Evolutionary conservation across 1,284 basidiomycete species (phyloP), one percentile per base, ranked within the genome.

Genomic region (Leccinum colubrinum): DNA sequence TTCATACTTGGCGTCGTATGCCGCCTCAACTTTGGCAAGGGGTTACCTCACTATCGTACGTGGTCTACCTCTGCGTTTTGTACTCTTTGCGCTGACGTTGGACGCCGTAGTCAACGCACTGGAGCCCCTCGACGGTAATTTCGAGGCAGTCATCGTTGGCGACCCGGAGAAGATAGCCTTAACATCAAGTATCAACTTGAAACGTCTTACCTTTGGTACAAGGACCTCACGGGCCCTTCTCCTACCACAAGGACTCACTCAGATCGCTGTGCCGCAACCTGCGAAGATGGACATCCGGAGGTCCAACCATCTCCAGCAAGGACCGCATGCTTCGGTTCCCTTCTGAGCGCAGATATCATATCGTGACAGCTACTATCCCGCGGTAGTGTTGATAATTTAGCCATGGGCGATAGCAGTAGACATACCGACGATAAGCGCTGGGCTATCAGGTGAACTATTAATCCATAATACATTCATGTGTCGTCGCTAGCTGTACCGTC

Each of bases 21-120:
- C 69, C 81, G 86, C 33, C 70, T 83, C 68, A 92, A 91, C 76
- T 93, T 91, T 66, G 88, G 86, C 62, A 88, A 87, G 71, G 90
- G 90, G 25, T 77, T 93, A 62, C 74, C 81, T 58, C 83, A 81
- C 37, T 86, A 88, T 72, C 76, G 90, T 91, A 68, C 76, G 88
- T 81, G 14, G 17, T 35, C 37, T 37, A 7, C 56, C 37, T 25
- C 22, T 41, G 27, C 30, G 12, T 6, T 22, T 35, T 14, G 39
- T 30, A 41, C 46, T 55, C 15, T 46, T 15, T 53, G 30, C 39
- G 20, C 57, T 30, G 33, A 62, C 33, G 11, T 60, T 27, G 51
- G 22, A 2, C n/a, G 50, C 1, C 55, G 6, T 33, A 91, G 88
- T 91, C 60, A 81, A 83, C 64, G 77, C 79, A 7, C 78, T 86